Evolutionary conservation across 441 rosid genomes (phyloP).

Genomic region (Mallotus repandus): DNA sequence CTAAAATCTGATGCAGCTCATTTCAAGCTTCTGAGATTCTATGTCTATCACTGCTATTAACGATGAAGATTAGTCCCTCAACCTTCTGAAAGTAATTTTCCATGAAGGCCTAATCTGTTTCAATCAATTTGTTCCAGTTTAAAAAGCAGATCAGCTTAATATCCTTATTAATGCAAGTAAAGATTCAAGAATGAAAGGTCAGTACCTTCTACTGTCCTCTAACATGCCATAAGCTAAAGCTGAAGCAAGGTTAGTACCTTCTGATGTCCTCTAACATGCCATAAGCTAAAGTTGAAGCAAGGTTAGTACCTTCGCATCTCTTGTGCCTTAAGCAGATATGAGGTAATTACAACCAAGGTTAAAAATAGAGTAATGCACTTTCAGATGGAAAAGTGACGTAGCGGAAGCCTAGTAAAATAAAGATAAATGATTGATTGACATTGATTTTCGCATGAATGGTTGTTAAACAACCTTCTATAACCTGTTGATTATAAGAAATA

Average conservation of each 20-base stretch:
- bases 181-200: background rate
- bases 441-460: too few species aligned
- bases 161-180: too few species aligned
- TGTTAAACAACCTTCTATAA: too few species aligned
- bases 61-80: constrained; percentile 65
- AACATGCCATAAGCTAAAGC: constrained; percentile 72
- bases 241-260: constrained; percentile 42
- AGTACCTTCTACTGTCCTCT: constrained; percentile 78
- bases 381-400: background rate
- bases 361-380: too few species aligned
- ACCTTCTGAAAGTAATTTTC: constrained; percentile 64
- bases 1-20: constrained; percentile 59
- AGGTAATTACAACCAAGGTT: too few species aligned
- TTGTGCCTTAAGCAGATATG: constrained; percentile 20
- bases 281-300: constrained; percentile 46
- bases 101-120: constrained; percentile 67
- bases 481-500: too few species aligned
- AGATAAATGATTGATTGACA: too few species aligned
- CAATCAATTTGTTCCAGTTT: background rate
- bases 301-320: constrained; percentile 6
- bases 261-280: constrained; percentile 85
- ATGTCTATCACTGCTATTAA: constrained; percentile 55
- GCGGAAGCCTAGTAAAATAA: too few species aligned
- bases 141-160: background rate
- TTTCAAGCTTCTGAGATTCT: constrained; percentile 70